Conservation (phyloP, 2,329 filamentous ascomycete genomes). For the Botrytis fragariae region DNA sequence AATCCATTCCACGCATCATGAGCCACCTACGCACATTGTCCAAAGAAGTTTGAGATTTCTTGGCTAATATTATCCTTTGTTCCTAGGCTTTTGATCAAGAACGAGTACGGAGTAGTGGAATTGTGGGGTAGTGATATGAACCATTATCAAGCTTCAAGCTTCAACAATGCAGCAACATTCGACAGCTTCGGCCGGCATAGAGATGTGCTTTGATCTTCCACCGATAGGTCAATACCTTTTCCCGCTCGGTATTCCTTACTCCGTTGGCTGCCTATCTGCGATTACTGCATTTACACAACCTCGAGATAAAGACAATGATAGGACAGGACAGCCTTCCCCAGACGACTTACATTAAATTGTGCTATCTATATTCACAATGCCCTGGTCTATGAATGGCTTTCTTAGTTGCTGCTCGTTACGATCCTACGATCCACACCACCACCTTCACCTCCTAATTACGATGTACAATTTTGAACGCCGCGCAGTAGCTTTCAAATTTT, state of each 20-base stretch:
- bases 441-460: not conserved
- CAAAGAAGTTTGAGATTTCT: not conserved
- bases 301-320: not conserved
- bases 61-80: not conserved
- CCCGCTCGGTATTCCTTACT: not conserved
- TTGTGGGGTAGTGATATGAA: not conserved
- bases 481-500: not conserved
- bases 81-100: not conserved
- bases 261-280: not conserved
- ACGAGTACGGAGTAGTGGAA: not conserved
- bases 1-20: not conserved
- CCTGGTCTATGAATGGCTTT: not conserved
- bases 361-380: not conserved
- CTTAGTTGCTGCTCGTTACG: not conserved
- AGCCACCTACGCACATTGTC: not conserved
- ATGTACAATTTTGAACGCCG: not conserved
- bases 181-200: not conserved
- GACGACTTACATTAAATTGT: not conserved
- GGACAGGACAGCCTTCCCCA: not conserved
- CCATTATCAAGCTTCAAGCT: not conserved
- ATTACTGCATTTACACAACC: not conserved
- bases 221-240: not conserved
- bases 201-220: not conserved
- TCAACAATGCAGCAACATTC: not conserved
- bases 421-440: not conserved